phyloP scores from a whole-genome alignment of 1,284 basidiomycete species.

The Tranzscheliella williamsii region DNA sequence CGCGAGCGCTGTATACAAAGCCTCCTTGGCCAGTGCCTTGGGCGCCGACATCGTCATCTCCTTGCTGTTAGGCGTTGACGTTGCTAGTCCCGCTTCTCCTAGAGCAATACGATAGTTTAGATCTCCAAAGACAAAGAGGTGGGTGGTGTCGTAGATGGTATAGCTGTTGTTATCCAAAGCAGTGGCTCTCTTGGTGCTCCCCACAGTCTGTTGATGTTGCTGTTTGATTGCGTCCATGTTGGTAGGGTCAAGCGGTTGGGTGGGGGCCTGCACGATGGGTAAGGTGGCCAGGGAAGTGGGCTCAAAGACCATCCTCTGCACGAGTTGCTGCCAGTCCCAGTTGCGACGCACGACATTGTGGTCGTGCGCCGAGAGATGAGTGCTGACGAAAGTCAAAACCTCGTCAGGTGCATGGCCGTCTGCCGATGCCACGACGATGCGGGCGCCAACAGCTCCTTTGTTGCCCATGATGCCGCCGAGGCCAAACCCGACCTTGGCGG shows the following conservation, averaged over 20 bases:
- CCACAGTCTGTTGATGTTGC: slow-evolving; percentile 65
- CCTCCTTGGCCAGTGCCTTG: slow-evolving; percentile 19
- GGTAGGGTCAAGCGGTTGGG: slow-evolving; percentile 6
- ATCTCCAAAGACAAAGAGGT: slow-evolving; percentile 60
- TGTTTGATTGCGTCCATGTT: slow-evolving; percentile 53
- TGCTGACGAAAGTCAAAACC: slow-evolving; percentile 78
- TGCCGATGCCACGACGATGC: slow-evolving; percentile 70
- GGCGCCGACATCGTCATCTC: background rate
- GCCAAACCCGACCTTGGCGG: slow-evolving; percentile 58
- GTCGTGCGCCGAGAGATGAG: slow-evolving; percentile 84
- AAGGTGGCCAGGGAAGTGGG: slow-evolving; percentile 31
- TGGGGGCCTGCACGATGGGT: slow-evolving; percentile 31
- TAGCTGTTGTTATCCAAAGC: slow-evolving; percentile 42
- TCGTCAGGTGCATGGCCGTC: slow-evolving; percentile 28
- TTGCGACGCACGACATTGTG: slow-evolving; percentile 74
- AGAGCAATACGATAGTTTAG: slow-evolving; percentile 60
- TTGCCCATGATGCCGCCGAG: slow-evolving; percentile 74
- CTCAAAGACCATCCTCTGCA: slow-evolving; percentile 76
- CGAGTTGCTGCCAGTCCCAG: slow-evolving; percentile 77
- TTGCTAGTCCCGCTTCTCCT: slow-evolving; percentile 19
- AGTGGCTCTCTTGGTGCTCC: slow-evolving; percentile 68
- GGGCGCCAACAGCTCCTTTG: slow-evolving; percentile 88
- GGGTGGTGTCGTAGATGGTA: slow-evolving; percentile 58
- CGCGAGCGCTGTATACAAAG: slow-evolving; percentile 27
- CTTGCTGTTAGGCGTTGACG: slow-evolving; percentile 9